These are phyloP conservation scores for Neoboletus magnificus DNA, from an alignment of 768 basidiomycete genomes.

Conservation along the genomic window DNA sequence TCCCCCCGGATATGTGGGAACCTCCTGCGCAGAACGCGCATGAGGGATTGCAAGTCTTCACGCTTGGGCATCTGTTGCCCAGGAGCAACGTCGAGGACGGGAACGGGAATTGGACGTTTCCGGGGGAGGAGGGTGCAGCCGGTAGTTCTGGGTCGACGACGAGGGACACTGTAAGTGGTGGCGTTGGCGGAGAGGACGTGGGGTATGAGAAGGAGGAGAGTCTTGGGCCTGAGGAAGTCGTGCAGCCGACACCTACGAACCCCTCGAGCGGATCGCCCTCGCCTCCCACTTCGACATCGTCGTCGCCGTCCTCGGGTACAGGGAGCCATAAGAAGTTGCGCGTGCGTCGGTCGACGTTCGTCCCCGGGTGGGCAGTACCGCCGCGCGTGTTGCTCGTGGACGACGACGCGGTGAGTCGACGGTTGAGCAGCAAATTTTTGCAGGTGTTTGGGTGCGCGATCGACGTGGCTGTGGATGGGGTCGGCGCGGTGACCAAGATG, in stretches of 20 bases:
- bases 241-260: constrained; percentile 38
- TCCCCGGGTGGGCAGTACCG: constrained; percentile 88
- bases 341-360: constrained; percentile 74
- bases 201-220: constrained; percentile 28
- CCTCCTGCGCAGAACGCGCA: constrained; percentile 37
- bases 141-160: constrained; percentile 9
- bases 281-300: constrained; percentile 8
- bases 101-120: constrained; percentile 62
- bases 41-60: constrained; percentile 76
- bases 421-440: constrained; percentile 87
- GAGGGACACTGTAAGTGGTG: constrained; percentile 20
- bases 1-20: constrained; percentile 27
- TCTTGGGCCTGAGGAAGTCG: constrained; percentile 36
- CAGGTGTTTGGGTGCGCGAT: constrained; percentile 94
- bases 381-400: constrained; percentile 92
- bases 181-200: constrained; percentile 14
- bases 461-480: constrained; percentile 92
- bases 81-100: constrained; percentile 46
- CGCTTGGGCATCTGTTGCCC: constrained; percentile 74
- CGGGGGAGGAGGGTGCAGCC: constrained; percentile 27
- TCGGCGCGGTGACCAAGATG: constrained; percentile 93
- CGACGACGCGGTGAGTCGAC: constrained; percentile 89
- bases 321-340: constrained; percentile 46
- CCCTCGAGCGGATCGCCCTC: constrained; percentile 15
- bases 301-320: constrained; percentile 8